phyloP scores from a whole-genome alignment of 495 filamentous ascomycete species.

The Cercophora scortea region DNA sequence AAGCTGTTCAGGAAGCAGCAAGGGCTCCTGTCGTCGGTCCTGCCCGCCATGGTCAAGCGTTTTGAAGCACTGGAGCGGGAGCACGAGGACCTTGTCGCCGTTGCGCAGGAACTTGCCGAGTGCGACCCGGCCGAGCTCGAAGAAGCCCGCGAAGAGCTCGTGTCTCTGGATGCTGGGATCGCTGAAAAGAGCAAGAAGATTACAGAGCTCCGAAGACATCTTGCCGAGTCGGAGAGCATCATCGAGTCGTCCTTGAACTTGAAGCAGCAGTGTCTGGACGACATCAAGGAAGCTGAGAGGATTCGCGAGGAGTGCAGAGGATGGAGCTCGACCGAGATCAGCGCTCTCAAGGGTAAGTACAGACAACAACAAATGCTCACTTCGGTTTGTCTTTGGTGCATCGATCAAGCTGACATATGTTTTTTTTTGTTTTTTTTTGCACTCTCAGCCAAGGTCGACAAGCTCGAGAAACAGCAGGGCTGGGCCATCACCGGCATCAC shows the following conservation, averaged over 20 bases:
- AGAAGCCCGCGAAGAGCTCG: slow-evolving; percentile 55
- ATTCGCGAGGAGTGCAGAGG: slow-evolving; percentile 81
- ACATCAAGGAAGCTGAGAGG: slow-evolving; percentile 78
- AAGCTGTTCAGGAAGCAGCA: slow-evolving; percentile 59
- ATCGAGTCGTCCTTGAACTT: slow-evolving; percentile 53
- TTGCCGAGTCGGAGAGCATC: slow-evolving; percentile 53
- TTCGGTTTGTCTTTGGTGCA: neutral
- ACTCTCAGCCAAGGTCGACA: slow-evolving; percentile 52
- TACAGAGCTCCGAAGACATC: slow-evolving; percentile 51
- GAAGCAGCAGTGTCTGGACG: slow-evolving; percentile 59
- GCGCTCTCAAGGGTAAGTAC: slow-evolving; percentile 57
- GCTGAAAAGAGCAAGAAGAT: slow-evolving; percentile 58
- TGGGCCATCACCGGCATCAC: slow-evolving; percentile 69
- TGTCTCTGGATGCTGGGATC: slow-evolving; percentile 57
- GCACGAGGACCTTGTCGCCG: slow-evolving; percentile 55
- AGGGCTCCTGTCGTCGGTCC: slow-evolving; percentile 49
- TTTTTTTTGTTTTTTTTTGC: too few relatives aligned
- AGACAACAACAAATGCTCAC: neutral
- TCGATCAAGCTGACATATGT: slow-evolving; percentile 3
- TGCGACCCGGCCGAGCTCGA: slow-evolving; percentile 74
- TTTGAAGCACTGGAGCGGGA: slow-evolving; percentile 53
- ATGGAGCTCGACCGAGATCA: slow-evolving; percentile 76
- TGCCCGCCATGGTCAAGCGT: slow-evolving; percentile 57
- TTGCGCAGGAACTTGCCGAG: slow-evolving; percentile 67
- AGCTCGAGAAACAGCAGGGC: slow-evolving; percentile 61